Percentiles rank a stretch among this genome's conserved stretches.
phyloP scores from a whole-genome alignment of 139 green algal species.

The Astrephomene gubernaculifera region DNA sequence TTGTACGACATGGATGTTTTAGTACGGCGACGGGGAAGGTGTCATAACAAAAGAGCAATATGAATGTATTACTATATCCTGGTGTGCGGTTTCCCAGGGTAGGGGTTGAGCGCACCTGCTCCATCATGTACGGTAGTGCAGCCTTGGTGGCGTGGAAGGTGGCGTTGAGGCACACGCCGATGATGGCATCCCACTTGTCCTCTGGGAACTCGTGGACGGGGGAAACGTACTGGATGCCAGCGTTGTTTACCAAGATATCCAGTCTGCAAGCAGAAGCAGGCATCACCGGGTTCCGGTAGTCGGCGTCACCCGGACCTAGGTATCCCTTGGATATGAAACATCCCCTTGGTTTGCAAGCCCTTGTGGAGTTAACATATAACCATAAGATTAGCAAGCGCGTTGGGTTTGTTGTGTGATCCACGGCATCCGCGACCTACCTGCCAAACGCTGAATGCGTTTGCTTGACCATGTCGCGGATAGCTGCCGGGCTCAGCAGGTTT shows the following conservation, averaged over 20 bases:
- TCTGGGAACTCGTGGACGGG: conserved; percentile 72
- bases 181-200: conserved; percentile 88
- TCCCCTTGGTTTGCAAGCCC: too few species aligned
- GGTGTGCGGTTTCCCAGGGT: neutral
- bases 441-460: conserved; percentile 10
- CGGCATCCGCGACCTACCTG: too few species aligned
- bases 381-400: too few species aligned
- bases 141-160: conserved; percentile 89
- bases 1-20: neutral
- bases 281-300: too few species aligned
- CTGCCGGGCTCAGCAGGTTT: conserved; percentile 56
- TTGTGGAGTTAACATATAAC: too few species aligned
- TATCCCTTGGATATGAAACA: too few species aligned
- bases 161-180: conserved; percentile 78
- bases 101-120: conserved; percentile 15
- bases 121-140: conserved; percentile 85
- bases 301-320: neutral
- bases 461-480: conserved; percentile 66
- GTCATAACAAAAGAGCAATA: too few species aligned
- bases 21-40: too few species aligned
- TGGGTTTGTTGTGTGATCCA: too few species aligned
- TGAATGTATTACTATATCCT: too few species aligned
- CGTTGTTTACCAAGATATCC: conserved; percentile 73
- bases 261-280: too few species aligned
- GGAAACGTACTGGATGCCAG: conserved; percentile 88